A percentile compares a stretch with the other conserved stretches of the same genome.
Conservation (phyloP, 2,329 filamentous ascomycete species). For the Emericellopsis cladophorae region DNA sequence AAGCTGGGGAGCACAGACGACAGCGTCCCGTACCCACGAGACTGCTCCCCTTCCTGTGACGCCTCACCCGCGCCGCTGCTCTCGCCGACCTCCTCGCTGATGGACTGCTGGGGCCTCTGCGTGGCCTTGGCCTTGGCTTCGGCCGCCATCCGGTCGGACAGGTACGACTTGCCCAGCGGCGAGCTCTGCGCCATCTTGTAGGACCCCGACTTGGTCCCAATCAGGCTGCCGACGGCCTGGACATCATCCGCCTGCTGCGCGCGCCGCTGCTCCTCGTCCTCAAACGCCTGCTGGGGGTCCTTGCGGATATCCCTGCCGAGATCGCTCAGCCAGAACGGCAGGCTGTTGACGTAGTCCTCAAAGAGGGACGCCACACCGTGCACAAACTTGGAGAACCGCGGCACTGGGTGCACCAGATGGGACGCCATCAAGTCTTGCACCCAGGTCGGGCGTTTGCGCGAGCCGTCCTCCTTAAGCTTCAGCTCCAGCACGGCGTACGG, state of each 20-base stretch:
- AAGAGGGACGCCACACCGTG: slow-evolving; percentile 87
- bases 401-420: slow-evolving; percentile 80
- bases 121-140: slow-evolving; percentile 16
- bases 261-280: slow-evolving; percentile 77
- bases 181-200: slow-evolving; percentile 53
- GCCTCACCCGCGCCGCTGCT: slow-evolving; percentile 11
- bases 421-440: slow-evolving; percentile 84
- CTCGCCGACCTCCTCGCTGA: slow-evolving; percentile 21
- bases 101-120: neutral
- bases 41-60: slow-evolving; percentile 22
- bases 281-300: slow-evolving; percentile 81
- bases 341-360: slow-evolving; percentile 88
- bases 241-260: slow-evolving; percentile 77
- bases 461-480: slow-evolving; percentile 60
- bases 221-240: slow-evolving; percentile 76
- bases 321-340: slow-evolving; percentile 92
- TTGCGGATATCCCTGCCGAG: slow-evolving; percentile 88
- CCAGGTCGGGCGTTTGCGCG: slow-evolving; percentile 68
- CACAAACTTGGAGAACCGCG: slow-evolving; percentile 92
- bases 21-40: slow-evolving; percentile 39
- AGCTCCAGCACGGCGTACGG: slow-evolving; percentile 88
- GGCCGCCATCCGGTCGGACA: slow-evolving; percentile 40
- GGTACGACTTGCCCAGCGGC: slow-evolving; percentile 53
- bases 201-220: slow-evolving; percentile 43
- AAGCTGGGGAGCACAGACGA: slow-evolving; percentile 71